Base-by-base conservation (phyloP, 2,329 filamentous ascomycete species). In the Elsinoe batatas region DNA sequence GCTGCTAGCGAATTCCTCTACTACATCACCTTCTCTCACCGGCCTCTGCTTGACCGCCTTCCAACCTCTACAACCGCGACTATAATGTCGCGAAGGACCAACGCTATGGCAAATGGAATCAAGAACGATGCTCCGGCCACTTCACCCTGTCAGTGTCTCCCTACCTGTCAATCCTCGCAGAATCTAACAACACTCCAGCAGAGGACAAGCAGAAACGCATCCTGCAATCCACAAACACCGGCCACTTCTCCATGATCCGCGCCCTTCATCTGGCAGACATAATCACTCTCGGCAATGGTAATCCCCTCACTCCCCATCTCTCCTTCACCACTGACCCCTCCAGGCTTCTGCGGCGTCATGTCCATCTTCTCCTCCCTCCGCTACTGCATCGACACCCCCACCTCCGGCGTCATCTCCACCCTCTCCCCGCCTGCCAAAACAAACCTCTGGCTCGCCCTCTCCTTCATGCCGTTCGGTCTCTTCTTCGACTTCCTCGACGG, bases 401-500 rank as follows among this genome's bases (percentile, higher is more conserved):
- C 22, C 22, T 18, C 13, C 20, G n/a, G 18, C 42, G 18, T 17
- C 11, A 12, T 44, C 15, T 26, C 17, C 40, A 17, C 32, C 12
- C 12, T 55, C 36, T 55, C 53, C 12, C 60, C 64, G 2, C 63
- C 69, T 59, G 79, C 85, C 7, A 68, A 77, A 58, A 76, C 76
- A 53, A 85, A 89, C 64, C 75, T 96, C 55, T 97, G 88, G 80
- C 74, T 84, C 33, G 91, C 93, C 1, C 81, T 98, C 49, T 81
- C 76, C 3, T 88, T 96, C 71, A 87, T 97, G 71, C 91, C 91
- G 0, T 88, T 96, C 58, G 91, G 90, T 4, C 77, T 97, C 11
- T 96, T 97, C 76, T 97, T 97, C 71, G 93, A 98, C 72, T 94
- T 95, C 68, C 89, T 97, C 79, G 93, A 98, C 71, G 93, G 93